A percentile compares a stretch with the other conserved stretches of the same genome.
phyloP scores from a whole-genome alignment of 495 filamentous ascomycete species.

The Neurospora cerealis region DNA sequence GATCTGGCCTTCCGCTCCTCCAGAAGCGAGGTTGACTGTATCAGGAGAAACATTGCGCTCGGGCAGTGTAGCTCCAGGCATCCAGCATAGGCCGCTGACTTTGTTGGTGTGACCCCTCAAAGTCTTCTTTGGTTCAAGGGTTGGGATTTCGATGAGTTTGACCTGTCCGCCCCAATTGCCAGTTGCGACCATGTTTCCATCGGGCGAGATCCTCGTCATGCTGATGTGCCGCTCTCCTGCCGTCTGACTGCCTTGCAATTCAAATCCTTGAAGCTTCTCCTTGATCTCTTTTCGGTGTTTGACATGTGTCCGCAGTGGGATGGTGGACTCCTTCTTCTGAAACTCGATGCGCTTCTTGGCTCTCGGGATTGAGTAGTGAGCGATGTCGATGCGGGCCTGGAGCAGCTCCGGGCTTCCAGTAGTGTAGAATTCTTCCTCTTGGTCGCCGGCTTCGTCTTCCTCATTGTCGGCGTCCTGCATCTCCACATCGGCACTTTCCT shows the following conservation, averaged over 20 bases:
- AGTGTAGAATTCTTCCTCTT: slow-evolving; percentile 96
- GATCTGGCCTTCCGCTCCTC: slow-evolving; percentile 81
- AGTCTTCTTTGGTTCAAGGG: slow-evolving; percentile 61
- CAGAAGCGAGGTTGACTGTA: slow-evolving; percentile 77
- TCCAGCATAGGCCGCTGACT: slow-evolving; percentile 86
- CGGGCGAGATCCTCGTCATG: slow-evolving; percentile 83
- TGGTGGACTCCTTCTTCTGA: slow-evolving; percentile 69
- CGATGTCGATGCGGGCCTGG: slow-evolving; percentile 70
- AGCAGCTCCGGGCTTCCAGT: slow-evolving; percentile 65
- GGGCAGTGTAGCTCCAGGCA: slow-evolving; percentile 69
- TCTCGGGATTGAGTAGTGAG: slow-evolving; percentile 72
- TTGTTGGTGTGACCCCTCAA: slow-evolving; percentile 77
- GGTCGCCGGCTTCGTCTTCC: slow-evolving; percentile 53
- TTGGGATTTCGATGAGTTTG: slow-evolving; percentile 73
- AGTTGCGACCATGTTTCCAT: slow-evolving; percentile 71
- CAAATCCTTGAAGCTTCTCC: slow-evolving; percentile 69
- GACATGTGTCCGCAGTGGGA: slow-evolving; percentile 78
- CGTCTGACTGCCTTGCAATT: slow-evolving; percentile 85
- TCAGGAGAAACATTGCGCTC: slow-evolving; percentile 57
- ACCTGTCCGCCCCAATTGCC: slow-evolving; percentile 89
- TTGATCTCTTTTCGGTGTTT: slow-evolving; percentile 85
- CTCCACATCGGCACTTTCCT: slow-evolving; percentile 45
- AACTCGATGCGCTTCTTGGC: slow-evolving; percentile 66
- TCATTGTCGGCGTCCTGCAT: slow-evolving; percentile 60
- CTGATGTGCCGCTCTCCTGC: slow-evolving; percentile 83